Base-by-base conservation (phyloP, 345 rosid genomes). In the Eucalyptus lansdowneana region DNA sequence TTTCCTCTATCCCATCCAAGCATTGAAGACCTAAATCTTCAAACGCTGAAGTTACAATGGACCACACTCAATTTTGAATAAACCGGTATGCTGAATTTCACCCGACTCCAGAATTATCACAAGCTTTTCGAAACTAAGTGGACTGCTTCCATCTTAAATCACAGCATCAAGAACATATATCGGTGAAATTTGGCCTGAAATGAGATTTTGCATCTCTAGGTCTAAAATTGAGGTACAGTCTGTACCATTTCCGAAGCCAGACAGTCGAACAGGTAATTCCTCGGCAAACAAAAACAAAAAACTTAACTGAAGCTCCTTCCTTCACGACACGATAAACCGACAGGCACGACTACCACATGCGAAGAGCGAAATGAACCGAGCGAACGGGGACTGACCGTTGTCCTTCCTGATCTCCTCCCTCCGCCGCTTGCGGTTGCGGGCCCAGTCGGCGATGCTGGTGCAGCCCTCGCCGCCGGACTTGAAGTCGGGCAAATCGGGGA, bases 361-460 rank as follows among this genome's bases (percentile, higher is more conserved):
- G 37, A 29, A 87, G 3, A 87, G 10, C 25, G 69, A 31, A 37
- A 87, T 14, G 56, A 54, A 81, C 27, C 11, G 24, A 54, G 80
- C 2, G 45, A n/a, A 22, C 11, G 67, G 13, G 13, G 54, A 54
- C 27, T 19, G 9, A 93, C 94, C 92, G 40, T 51, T 89, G 4
- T 97, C 97, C 86, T 92, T 94, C 90, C 91, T 93, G 86, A 92
- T 88, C 50, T 93, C 97, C 87, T 93, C 96, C 90, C 99, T 90
- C 65, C 94, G 94, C 58, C 99, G 90, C 94, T 97, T 97, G 86
- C 96, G 94, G 88, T 94, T 92, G 34, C 93, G 95, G 21, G 94
- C 96, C 98, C 95, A 95, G 83, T 96, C 96, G 86, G 93, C 94
- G 92, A 93, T 91, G 90, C 92, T 92, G 91, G 94, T 89, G 90